These are phyloP conservation scores for Phalaenopsis equestris DNA, from an alignment of 106 monocot genomes.

Conservation along the genomic window DNA sequence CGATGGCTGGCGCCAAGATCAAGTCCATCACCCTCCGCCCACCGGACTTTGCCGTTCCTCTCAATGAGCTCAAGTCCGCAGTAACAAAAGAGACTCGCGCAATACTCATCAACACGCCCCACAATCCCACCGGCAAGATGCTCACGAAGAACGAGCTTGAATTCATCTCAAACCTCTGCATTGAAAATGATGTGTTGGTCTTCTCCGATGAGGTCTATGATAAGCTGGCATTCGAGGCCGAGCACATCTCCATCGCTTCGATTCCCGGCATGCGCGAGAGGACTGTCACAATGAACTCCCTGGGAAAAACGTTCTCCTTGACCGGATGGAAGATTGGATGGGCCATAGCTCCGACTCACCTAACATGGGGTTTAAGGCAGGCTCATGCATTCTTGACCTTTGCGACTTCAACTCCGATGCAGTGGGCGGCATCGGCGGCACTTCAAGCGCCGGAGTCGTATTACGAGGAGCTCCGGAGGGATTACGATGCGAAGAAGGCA, in stretches of 20 bases:
- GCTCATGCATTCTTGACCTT: slow-evolving; percentile 91
- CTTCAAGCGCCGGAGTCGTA: slow-evolving; percentile 65
- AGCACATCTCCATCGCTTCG: slow-evolving; percentile 77
- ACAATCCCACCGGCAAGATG: slow-evolving; percentile 98
- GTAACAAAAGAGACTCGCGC: slow-evolving; percentile 69
- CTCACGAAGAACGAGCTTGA: slow-evolving; percentile 72
- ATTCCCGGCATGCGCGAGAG: slow-evolving; percentile 81
- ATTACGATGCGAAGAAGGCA: slow-evolving; percentile 69
- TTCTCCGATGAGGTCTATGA: slow-evolving; percentile 96
- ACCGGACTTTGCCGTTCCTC: slow-evolving; percentile 72
- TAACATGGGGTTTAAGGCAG: slow-evolving; percentile 88
- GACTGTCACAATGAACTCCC: slow-evolving; percentile 90
- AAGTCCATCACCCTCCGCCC: slow-evolving; percentile 71
- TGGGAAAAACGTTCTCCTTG: slow-evolving; percentile 93
- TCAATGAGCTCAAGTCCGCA: slow-evolving; percentile 54
- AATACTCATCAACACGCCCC: slow-evolving; percentile 84
- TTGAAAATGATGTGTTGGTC: slow-evolving; percentile 67
- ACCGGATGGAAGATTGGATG: slow-evolving; percentile 99
- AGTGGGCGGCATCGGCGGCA: slow-evolving; percentile 65
- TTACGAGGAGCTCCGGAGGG: slow-evolving; percentile 69
- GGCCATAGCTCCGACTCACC: slow-evolving; percentile 68
- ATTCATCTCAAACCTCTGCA: slow-evolving; percentile 69
- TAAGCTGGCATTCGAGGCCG: slow-evolving; percentile 78
- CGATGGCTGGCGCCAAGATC: slow-evolving; percentile 88
- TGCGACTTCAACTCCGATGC: slow-evolving; percentile 94